Evolutionary conservation across 225 moss, liverwort and hornwort species (phyloP).

Genomic region (Polytrichum commune): DNA sequence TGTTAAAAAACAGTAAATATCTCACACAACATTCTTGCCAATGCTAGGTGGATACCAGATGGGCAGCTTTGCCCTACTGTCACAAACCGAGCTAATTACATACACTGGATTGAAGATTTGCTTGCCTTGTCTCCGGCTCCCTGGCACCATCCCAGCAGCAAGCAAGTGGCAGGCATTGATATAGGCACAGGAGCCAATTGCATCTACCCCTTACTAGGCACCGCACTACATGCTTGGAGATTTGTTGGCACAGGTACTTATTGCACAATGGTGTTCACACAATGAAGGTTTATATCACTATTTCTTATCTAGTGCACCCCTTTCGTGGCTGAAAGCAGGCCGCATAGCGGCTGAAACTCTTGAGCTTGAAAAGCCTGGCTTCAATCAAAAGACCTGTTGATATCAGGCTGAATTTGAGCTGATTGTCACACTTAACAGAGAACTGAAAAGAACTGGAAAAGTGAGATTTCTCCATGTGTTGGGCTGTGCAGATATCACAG

Average conservation of each 20-base stretch:
- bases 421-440: no score
- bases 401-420: no score
- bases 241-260: slow-evolving; percentile 87
- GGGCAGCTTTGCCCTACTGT: slow-evolving; percentile 98
- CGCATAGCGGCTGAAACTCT: no score
- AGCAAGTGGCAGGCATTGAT: slow-evolving; percentile 70
- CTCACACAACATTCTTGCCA: background rate
- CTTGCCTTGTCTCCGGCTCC: slow-evolving; percentile 70
- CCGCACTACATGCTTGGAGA: slow-evolving; percentile 74
- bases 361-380: no score
- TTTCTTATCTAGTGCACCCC: no score
- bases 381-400: no score
- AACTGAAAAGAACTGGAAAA: no score
- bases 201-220: slow-evolving; percentile 87
- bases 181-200: slow-evolving; percentile 98
- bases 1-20: no score
- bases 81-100: slow-evolving; percentile 89
- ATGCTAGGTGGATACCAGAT: slow-evolving; percentile 95
- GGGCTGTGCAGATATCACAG: slow-evolving; percentile 68
- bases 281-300: no score
- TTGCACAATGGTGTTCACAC: no score
- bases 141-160: slow-evolving; percentile 49
- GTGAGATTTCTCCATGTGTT: no score
- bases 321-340: no score
- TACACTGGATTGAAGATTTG: slow-evolving; percentile 96